phyloP scores from a whole-genome alignment of 1,284 basidiomycete genomes.

The Papiliotrema fonsecae region DNA sequence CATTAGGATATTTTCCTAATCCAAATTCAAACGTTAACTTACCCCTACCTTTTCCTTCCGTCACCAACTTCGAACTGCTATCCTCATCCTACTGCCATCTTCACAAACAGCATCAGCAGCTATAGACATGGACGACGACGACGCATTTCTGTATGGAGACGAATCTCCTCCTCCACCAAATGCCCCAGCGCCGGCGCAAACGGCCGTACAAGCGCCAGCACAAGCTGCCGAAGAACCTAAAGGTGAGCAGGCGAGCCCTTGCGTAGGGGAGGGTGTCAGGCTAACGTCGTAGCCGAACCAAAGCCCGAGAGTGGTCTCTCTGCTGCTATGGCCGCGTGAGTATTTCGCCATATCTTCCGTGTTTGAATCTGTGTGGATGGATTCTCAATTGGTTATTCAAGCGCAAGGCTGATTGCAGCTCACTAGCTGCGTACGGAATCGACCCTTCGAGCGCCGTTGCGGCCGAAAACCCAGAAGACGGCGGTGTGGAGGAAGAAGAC shows the following conservation, averaged over 20 bases:
- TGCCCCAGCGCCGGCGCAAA: neutral
- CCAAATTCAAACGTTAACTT: no score
- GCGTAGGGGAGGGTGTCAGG: no score
- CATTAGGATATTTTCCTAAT: no score
- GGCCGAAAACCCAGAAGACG: constrained; percentile 34
- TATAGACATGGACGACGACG: constrained; percentile 46
- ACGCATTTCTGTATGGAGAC: constrained; percentile 46
- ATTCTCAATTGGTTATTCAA: neutral
- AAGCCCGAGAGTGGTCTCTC: no score
- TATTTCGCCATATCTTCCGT: neutral
- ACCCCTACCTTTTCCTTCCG: no score
- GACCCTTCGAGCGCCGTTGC: constrained; percentile 28
- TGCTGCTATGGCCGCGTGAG: constrained; percentile 23
- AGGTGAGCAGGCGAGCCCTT: no score
- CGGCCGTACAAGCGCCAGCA: neutral
- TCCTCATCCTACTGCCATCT: no score
- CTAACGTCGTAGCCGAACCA: no score
- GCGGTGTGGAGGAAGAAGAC: constrained; percentile 40
- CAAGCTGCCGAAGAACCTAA: neutral
- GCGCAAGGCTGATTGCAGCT: constrained; percentile 18
- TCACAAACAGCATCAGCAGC: no score
- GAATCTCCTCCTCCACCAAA: constrained; percentile 12
- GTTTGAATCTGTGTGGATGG: neutral
- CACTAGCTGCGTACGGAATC: constrained; percentile 43
- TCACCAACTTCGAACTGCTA: no score